Percentiles rank a stretch among this genome's conserved stretches.
Evolutionary conservation across 1,284 basidiomycete species (phyloP).

Genomic region (Inonotus hispidus): DNA sequence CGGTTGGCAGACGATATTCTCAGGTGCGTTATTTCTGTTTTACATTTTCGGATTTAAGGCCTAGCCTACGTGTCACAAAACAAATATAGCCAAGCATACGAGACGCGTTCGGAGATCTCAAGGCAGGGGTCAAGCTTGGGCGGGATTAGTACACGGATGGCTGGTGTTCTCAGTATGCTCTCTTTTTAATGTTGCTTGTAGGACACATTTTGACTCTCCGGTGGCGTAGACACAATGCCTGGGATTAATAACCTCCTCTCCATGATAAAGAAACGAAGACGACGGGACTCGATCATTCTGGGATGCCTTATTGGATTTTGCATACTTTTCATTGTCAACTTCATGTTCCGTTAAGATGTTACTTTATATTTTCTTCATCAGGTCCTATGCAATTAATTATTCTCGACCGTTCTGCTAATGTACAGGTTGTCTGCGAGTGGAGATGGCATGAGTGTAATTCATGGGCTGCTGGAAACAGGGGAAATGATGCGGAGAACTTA

Average conservation of each 20-base stretch:
- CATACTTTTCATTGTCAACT: constrained; percentile 74
- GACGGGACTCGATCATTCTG: constrained; percentile 88
- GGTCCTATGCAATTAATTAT: background rate
- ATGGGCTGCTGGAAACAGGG: background rate
- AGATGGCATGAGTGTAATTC: background rate
- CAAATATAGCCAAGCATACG: constrained; percentile 91
- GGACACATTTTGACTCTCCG: background rate
- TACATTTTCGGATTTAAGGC: background rate
- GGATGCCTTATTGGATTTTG: constrained; percentile 85
- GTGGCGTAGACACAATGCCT: constrained; percentile 70
- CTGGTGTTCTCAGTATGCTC: constrained; percentile 72
- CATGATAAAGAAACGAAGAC: constrained; percentile 88
- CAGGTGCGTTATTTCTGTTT: constrained; percentile 48
- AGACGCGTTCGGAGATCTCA: constrained; percentile 92
- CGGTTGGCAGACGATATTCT: constrained; percentile 92
- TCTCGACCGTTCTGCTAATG: background rate
- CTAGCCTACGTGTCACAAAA: constrained; percentile 12
- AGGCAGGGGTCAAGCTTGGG: constrained; percentile 74
- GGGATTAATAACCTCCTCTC: constrained; percentile 88
- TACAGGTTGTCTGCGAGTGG: background rate
- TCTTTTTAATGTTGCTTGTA: background rate
- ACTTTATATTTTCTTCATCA: background rate
- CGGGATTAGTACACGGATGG: constrained; percentile 80
- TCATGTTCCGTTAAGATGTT: constrained; percentile 49
- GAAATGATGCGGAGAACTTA: constrained; percentile 14